Evolutionary conservation across 139 green algal genomes (phyloP).

Genomic region (Dunaliella primolecta): DNA sequence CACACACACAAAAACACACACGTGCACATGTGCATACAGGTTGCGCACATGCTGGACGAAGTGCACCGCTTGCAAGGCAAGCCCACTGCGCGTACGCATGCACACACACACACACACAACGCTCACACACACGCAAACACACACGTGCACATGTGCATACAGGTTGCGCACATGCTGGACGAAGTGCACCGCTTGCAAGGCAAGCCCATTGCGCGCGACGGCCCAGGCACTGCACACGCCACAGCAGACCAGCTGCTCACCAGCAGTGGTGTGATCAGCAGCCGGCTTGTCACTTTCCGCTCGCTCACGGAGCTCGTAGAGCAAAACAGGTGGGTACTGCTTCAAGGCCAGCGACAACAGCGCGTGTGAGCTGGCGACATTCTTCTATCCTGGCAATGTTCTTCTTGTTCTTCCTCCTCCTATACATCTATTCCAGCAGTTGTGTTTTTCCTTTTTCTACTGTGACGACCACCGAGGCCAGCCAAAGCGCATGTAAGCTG

Average conservation of each 20-base stretch:
- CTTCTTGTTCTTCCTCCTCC: too few relatives aligned
- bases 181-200: conserved; percentile 32
- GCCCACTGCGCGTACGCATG: background rate
- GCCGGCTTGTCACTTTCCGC: conserved; percentile 32
- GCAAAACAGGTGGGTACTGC: conserved; percentile 43
- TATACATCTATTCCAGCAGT: background rate
- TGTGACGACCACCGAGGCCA: background rate
- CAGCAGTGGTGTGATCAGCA: conserved; percentile 27
- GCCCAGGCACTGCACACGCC: background rate
- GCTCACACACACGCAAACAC: too few relatives aligned
- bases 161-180: conserved; percentile 30
- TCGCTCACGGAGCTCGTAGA: conserved; percentile 38
- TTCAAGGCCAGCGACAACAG: background rate
- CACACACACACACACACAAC: too few relatives aligned
- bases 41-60: conserved; percentile 30
- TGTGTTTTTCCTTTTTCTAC: background rate
- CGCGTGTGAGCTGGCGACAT: too few relatives aligned
- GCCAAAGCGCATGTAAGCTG: too few relatives aligned
- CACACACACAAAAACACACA: too few relatives aligned
- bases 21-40: too few relatives aligned
- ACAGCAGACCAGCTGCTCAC: conserved; percentile 30
- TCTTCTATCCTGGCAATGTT: too few relatives aligned
- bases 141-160: too few relatives aligned
- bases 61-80: conserved; percentile 24
- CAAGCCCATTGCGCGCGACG: conserved; percentile 9